Evolutionary conservation across 2,329 filamentous ascomycete species (phyloP).

Genomic region (Penicillium sp.): DNA sequence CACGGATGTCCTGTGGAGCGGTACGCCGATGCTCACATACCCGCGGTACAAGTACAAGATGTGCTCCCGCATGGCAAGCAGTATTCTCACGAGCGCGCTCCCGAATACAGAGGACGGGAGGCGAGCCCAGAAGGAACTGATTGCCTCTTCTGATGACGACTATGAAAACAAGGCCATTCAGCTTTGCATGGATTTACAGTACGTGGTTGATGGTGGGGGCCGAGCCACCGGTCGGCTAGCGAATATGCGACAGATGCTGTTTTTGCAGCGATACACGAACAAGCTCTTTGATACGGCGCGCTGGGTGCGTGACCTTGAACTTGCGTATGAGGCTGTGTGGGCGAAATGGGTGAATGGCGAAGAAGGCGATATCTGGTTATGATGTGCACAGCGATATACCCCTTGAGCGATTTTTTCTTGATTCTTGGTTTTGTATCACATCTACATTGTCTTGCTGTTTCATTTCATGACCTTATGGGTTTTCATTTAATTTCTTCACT

Average conservation of each 20-base stretch:
- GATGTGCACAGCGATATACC: constrained; percentile 37
- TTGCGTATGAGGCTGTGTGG: constrained; percentile 88
- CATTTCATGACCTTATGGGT: not conserved
- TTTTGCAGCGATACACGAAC: constrained; percentile 80
- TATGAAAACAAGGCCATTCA: constrained; percentile 78
- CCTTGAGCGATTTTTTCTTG: constrained; percentile 32
- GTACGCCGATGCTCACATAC: constrained; percentile 85
- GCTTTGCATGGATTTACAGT: constrained; percentile 65
- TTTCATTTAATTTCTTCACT: not conserved
- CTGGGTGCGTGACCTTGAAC: constrained; percentile 89
- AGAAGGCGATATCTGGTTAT: constrained; percentile 90
- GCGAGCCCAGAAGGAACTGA: constrained; percentile 70
- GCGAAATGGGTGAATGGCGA: constrained; percentile 79
- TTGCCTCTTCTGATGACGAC: constrained; percentile 73
- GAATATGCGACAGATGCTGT: constrained; percentile 78
- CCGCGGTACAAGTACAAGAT: constrained; percentile 96
- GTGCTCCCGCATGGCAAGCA: constrained; percentile 97
- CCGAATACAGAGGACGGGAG: constrained; percentile 70
- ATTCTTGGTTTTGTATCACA: constrained; percentile 4
- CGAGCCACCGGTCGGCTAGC: constrained; percentile 65
- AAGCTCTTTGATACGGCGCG: constrained; percentile 86
- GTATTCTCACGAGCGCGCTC: constrained; percentile 85
- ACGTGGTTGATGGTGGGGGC: constrained; percentile 46
- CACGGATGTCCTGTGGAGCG: constrained; percentile 94
- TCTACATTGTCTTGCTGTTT: not conserved